A percentile compares a stretch with the other conserved stretches of the same genome.
Evolutionary conservation across 768 basidiomycete genomes (phyloP).

Genomic region (Termitomyces sp.): DNA sequence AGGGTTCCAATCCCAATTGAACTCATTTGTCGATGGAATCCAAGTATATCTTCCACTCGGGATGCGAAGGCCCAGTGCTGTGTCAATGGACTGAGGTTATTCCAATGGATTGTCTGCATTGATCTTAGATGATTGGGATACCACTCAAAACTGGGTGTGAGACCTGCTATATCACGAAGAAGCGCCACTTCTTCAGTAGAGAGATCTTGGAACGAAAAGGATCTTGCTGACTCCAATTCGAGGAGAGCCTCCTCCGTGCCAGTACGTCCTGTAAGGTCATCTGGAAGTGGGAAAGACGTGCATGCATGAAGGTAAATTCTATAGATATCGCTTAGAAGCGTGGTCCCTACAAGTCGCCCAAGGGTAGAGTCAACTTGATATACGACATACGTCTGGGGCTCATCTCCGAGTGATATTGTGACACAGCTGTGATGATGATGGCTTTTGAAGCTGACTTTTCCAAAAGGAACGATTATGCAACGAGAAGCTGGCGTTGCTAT

Average conservation of each 20-base stretch:
- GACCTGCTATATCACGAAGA: constrained; percentile 23
- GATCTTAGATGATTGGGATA: constrained; percentile 28
- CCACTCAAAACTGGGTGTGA: constrained; percentile 30
- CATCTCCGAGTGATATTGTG: constrained; percentile 12
- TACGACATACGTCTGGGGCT: constrained; percentile 10
- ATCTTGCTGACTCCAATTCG: constrained; percentile 29
- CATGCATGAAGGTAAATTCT: constrained; percentile 39
- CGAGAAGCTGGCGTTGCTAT: constrained; percentile 17
- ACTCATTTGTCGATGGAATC: constrained; percentile 13
- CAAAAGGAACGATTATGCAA: constrained; percentile 34
- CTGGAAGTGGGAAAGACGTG: constrained; percentile 33
- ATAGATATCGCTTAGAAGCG: constrained; percentile 26
- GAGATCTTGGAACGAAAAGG: constrained; percentile 34
- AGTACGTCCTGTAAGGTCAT: constrained; percentile 36
- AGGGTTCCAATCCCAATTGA: constrained; percentile 6
- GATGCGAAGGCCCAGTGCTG: constrained; percentile 26
- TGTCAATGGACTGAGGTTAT: constrained; percentile 14
- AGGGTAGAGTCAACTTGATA: constrained; percentile 29
- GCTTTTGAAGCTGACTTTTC: constrained; percentile 17
- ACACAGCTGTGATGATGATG: constrained; percentile 17
- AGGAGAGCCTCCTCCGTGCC: constrained; percentile 39
- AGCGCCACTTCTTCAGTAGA: constrained; percentile 21
- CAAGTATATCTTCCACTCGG: constrained; percentile 21
- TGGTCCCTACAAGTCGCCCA: constrained; percentile 23
- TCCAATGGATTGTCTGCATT: constrained; percentile 38